Evolutionary conservation across 495 filamentous ascomycete genomes (phyloP), one percentile per base, ranked within the genome.

Genomic region (Hyaloscypha finlandica): DNA sequence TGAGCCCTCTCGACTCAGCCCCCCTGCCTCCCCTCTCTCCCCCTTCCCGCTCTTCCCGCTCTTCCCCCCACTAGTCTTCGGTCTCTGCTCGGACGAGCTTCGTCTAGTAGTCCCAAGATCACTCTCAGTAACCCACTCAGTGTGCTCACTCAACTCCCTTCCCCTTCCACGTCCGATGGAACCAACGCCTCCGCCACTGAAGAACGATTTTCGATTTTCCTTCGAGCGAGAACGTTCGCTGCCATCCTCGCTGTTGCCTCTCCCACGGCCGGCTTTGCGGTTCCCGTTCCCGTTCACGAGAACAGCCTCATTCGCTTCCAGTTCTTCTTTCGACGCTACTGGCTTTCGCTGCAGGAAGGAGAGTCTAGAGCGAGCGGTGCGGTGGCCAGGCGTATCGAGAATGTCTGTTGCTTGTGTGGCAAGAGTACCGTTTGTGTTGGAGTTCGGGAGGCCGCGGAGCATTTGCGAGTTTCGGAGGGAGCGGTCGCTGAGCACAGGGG

Each of bases 341-440:
- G 29, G 25, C 2, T 60, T 39, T 3, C 64, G 37, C 31, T 59
- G 45, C 19, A 66, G 20, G 64, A 66, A 66, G 32, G 25, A 35
- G 6, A 66, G 37, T n/a, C 64, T 8, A 2, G 8, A 20, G 11
- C 55, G 60, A 19, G 53, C 58, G 31, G 45, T 45, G 5, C 63
- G 30, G 14, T 56, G 19, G 32, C 63, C 52, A 2, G 59, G 71
- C 8, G 68, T 52, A 30, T 73, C 68, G 30, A 73, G 65, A 31
- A 69, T 69, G n/a, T 25, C 53, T 6, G 68, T 70, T 22, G 63
- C 67, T 12, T 35, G 33, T 6, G 66, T 70, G 3, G 61, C 59
- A 19, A 73, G 32, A 1, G 70, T 68, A 8, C 65, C 65, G 35
- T 68, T 73, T n/a, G 71, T 71, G 8, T 59, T 35, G 16, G 32